These are phyloP conservation scores for Aspergillus carbonarius DNA, from an alignment of 2,329 filamentous ascomycete species.

Conservation along the genomic window DNA sequence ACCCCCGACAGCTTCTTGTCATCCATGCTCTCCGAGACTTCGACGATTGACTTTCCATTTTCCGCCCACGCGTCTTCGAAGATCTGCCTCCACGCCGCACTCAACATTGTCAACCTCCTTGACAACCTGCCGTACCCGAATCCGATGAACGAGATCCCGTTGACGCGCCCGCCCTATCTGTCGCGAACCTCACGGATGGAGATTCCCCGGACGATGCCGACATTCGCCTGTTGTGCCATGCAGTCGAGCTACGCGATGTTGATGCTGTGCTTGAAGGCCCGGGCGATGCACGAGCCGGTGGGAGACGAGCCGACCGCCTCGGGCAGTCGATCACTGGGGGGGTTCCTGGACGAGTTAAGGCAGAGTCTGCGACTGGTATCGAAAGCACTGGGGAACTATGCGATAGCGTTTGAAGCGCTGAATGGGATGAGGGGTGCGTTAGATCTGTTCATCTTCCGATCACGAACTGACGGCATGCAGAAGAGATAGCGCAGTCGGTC, in stretches of 20 bases:
- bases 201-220: slow-evolving; percentile 28
- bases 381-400: slow-evolving; percentile 19
- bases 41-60: slow-evolving; percentile 17
- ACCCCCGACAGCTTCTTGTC: background rate
- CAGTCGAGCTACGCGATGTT: slow-evolving; percentile 29
- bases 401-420: slow-evolving; percentile 24
- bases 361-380: slow-evolving; percentile 19
- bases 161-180: background rate
- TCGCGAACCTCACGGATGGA: slow-evolving; percentile 4
- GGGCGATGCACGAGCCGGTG: slow-evolving; percentile 5
- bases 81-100: slow-evolving; percentile 28
- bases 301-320: background rate
- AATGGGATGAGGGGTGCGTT: slow-evolving; percentile 22
- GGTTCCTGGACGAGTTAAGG: slow-evolving; percentile 19
- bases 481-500: slow-evolving; percentile 6
- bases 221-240: slow-evolving; percentile 24
- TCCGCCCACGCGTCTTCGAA: slow-evolving; percentile 26
- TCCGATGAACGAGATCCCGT: slow-evolving; percentile 10
- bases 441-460: background rate
- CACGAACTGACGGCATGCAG: background rate
- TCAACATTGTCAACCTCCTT: slow-evolving; percentile 28
- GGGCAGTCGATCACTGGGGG: slow-evolving; percentile 3
- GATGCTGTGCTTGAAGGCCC: slow-evolving; percentile 26
- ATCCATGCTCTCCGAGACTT: background rate
- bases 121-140: slow-evolving; percentile 26